A percentile compares a stretch with the other conserved stretches of the same genome.
Evolutionary conservation across 257 asterid genomes (phyloP).

Genomic region (Galeopsis tetrahit): DNA sequence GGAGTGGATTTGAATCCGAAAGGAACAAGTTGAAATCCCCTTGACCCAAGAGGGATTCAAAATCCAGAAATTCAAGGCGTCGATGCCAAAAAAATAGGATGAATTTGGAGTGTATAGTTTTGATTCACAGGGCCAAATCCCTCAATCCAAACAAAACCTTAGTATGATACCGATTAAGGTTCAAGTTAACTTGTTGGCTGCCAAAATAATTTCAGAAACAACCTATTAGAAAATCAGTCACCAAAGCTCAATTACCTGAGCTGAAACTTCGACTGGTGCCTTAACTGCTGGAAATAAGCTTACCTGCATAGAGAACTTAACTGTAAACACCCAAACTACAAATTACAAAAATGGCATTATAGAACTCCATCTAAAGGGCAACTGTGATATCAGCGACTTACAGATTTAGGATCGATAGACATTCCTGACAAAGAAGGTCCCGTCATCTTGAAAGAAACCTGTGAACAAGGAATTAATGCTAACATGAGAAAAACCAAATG

Average conservation of each 20-base stretch:
- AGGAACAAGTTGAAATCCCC: not conserved
- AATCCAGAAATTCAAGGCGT: not conserved
- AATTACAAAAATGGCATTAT: slow-evolving; percentile 12
- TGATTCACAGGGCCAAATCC: not conserved
- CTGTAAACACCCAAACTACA: slow-evolving; percentile 24
- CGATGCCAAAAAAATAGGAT: not conserved
- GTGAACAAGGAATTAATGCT: slow-evolving; percentile 38
- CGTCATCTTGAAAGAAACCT: slow-evolving; percentile 93
- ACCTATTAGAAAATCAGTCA: not conserved
- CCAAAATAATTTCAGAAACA: slow-evolving; percentile 7
- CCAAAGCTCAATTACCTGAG: slow-evolving; percentile 61
- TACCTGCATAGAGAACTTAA: slow-evolving; percentile 54
- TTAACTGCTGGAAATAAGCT: slow-evolving; percentile 87
- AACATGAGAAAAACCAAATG: slow-evolving; percentile 27
- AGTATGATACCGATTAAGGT: not conserved
- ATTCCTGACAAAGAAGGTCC: slow-evolving; percentile 90
- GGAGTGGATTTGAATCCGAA: not conserved
- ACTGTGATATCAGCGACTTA: slow-evolving; percentile 44
- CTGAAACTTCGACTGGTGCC: slow-evolving; percentile 85
- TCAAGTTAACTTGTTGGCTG: not conserved
- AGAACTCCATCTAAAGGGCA: slow-evolving; percentile 4
- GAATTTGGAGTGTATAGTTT: not conserved
- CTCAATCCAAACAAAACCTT: slow-evolving; percentile 1
- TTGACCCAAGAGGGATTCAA: not conserved
- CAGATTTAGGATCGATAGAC: slow-evolving; percentile 92